Conservation (phyloP, 495 filamentous ascomycete species). For the Pseudoneurospora amorphoporcata region DNA sequence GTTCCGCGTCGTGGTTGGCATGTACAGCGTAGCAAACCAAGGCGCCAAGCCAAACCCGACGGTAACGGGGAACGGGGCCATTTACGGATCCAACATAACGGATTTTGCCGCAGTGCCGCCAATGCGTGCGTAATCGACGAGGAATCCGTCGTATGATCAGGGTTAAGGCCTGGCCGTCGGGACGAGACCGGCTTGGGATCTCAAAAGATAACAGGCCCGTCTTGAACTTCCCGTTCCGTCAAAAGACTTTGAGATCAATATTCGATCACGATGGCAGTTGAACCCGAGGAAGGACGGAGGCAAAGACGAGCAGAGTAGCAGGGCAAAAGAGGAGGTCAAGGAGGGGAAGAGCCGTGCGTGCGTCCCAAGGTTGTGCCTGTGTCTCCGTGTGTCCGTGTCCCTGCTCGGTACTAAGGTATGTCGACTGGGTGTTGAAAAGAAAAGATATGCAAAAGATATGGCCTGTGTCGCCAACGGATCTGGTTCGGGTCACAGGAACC, state of each 20-base stretch:
- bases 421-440: not conserved
- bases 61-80: not conserved
- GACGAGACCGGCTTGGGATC: not conserved
- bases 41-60: not conserved
- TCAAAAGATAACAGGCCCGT: not conserved
- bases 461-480: not conserved
- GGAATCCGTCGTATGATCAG: not conserved
- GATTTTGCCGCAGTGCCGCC: not conserved
- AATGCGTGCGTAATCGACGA: not conserved
- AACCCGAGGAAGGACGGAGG: not conserved
- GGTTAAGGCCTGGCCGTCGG: not conserved
- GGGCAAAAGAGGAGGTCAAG: not conserved
- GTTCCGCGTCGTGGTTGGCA: not conserved
- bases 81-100: not conserved
- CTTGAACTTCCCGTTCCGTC: not conserved
- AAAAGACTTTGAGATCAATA: not conserved
- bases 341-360: not conserved
- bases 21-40: not conserved
- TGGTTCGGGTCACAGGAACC: not conserved
- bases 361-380: not conserved
- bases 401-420: not conserved
- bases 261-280: not conserved
- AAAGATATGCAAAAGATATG: not conserved
- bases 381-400: not conserved
- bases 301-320: not conserved